These are phyloP conservation scores for Lentinula sp. DNA, from an alignment of 768 basidiomycete species.

Conservation along the genomic window DNA sequence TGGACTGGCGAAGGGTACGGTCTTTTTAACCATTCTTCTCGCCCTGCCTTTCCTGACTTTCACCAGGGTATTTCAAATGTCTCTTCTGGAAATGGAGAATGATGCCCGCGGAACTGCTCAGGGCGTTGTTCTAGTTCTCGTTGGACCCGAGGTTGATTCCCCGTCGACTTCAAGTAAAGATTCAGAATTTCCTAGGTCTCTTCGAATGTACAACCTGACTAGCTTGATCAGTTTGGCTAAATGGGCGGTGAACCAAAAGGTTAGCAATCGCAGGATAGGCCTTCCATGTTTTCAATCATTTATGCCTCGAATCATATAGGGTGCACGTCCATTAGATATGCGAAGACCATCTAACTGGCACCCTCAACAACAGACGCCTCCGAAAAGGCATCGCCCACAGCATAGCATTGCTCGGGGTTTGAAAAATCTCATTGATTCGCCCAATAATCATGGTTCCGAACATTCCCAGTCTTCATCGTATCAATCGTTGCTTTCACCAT, in stretches of 20 bases:
- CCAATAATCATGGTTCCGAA: constrained; percentile 10
- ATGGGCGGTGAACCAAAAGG: constrained; percentile 68
- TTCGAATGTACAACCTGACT: constrained; percentile 81
- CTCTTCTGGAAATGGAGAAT: constrained; percentile 64
- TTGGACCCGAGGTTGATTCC: constrained; percentile 55
- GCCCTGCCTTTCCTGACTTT: background rate
- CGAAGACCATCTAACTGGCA: constrained; percentile 45
- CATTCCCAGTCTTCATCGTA: constrained; percentile 21
- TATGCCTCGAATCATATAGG: constrained; percentile 28
- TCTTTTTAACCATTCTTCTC: background rate
- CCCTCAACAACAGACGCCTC: constrained; percentile 37
- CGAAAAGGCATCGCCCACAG: constrained; percentile 45
- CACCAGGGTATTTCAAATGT: constrained; percentile 69
- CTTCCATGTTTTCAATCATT: background rate
- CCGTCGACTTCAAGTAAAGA: constrained; percentile 34
- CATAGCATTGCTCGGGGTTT: constrained; percentile 58
- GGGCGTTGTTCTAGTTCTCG: constrained; percentile 73
- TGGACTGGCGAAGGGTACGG: constrained; percentile 77
- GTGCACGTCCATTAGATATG: constrained; percentile 55
- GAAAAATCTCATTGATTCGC: constrained; percentile 46
- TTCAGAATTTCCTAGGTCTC: constrained; percentile 43
- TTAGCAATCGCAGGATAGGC: constrained; percentile 17
- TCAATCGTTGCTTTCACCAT: constrained; percentile 25
- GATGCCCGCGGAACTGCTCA: constrained; percentile 44
- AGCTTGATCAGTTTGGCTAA: constrained; percentile 71